phyloP scores from a whole-genome alignment of 2,329 filamentous ascomycete genomes.

The Neofusicoccum umdonicola region DNA sequence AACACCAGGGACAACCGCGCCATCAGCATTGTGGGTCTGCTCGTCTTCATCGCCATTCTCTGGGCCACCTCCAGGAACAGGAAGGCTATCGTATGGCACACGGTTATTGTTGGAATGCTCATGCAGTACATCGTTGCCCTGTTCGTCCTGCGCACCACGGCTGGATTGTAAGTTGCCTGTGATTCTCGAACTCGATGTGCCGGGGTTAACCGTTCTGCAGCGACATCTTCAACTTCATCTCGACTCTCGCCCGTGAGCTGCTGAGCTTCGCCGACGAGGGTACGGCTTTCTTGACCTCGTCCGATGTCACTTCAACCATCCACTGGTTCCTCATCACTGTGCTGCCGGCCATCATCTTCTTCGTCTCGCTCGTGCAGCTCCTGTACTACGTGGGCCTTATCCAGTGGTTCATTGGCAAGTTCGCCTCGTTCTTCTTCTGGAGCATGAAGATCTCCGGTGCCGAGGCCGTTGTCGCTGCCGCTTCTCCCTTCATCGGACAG shows the following conservation, averaged over 20 bases:
- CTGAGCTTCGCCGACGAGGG: conserved; percentile 75
- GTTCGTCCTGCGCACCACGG: conserved; percentile 78
- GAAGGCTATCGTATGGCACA: conserved; percentile 50
- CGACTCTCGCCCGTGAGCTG: conserved; percentile 68
- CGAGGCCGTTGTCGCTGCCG: conserved; percentile 89
- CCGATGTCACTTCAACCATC: conserved; percentile 39
- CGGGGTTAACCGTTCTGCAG: conserved; percentile 25
- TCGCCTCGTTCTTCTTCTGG: conserved; percentile 91
- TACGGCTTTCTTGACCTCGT: conserved; percentile 65
- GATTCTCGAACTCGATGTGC: too few relatives aligned
- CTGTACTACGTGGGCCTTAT: conserved; percentile 77
- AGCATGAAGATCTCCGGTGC: conserved; percentile 80
- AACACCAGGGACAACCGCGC: conserved; percentile 80
- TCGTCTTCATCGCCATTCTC: conserved; percentile 66
- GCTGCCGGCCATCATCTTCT: conserved; percentile 93
- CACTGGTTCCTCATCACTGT: conserved; percentile 74
- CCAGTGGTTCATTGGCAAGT: conserved; percentile 87
- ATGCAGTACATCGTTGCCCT: conserved; percentile 84
- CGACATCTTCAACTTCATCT: conserved; percentile 90
- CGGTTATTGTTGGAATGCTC: conserved; percentile 81
- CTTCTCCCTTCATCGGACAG: conserved; percentile 91
- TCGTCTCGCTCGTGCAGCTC: conserved; percentile 87
- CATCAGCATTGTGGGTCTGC: conserved; percentile 74
- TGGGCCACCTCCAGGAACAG: conserved; percentile 71
- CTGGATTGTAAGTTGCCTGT: conserved; percentile 53